Evolutionary conservation across 495 filamentous ascomycete genomes (phyloP).

Genomic region (Aspergillus diversus): DNA sequence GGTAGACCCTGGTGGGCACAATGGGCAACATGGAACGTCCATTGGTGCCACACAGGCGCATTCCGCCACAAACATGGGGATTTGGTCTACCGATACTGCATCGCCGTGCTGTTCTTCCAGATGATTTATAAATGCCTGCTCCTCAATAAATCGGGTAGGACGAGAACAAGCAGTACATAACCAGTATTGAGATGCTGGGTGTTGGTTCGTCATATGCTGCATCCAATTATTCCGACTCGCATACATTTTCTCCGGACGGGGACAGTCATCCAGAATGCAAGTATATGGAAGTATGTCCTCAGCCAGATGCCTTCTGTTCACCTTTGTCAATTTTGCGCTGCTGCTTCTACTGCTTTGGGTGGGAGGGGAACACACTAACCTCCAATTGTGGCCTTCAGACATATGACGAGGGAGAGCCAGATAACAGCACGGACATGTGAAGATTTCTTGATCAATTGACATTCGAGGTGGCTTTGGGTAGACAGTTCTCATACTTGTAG

Average conservation of each 20-base stretch:
- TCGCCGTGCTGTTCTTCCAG: too few relatives aligned
- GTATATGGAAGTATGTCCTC: slow-evolving; percentile 19
- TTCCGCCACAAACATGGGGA: too few relatives aligned
- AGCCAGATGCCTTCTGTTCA: slow-evolving; percentile 15
- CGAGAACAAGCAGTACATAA: slow-evolving; percentile 10
- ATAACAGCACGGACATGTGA: slow-evolving; percentile 19
- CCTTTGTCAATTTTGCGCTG: neutral
- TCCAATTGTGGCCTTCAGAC: too few relatives aligned
- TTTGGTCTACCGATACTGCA: too few relatives aligned
- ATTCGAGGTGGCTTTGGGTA: slow-evolving; percentile 9
- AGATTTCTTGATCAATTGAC: slow-evolving; percentile 1
- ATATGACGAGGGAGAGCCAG: neutral
- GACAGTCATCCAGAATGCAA: slow-evolving; percentile 17
- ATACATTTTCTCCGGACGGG: slow-evolving; percentile 4
- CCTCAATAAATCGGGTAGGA: neutral
- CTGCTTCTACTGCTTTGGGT: slow-evolving; percentile 20
- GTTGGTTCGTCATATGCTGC: slow-evolving; percentile 12
- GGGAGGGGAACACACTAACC: too few relatives aligned
- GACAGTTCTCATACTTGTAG: neutral
- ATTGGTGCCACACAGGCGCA: too few relatives aligned
- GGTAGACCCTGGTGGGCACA: too few relatives aligned
- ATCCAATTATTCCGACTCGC: slow-evolving; percentile 7
- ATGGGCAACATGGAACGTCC: too few relatives aligned
- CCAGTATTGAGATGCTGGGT: slow-evolving; percentile 8
- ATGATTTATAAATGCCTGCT: too few relatives aligned